Evolutionary conservation across 192 early-diverging fungal species (phyloP).

Genomic region (Lobosporangium transversale): DNA sequence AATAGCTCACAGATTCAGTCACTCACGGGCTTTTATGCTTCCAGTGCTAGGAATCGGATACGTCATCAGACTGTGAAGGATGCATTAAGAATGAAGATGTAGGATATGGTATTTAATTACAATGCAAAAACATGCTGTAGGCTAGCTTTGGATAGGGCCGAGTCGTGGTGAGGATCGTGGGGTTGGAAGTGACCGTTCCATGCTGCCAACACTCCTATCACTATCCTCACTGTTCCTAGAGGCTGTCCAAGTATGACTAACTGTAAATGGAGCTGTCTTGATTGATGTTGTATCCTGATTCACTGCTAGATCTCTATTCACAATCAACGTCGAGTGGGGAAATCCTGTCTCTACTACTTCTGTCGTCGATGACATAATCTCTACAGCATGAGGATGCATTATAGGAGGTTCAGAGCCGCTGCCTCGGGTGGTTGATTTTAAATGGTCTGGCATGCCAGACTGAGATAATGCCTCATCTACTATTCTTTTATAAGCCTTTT

Average conservation of each 20-base stretch:
- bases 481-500: conserved; percentile 12
- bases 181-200: conserved; percentile 41
- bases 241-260: neutral
- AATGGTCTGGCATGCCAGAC: neutral
- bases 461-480: conserved; percentile 12
- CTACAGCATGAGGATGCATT: neutral
- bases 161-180: conserved; percentile 34
- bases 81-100: too few relatives aligned
- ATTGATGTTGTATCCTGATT: neutral
- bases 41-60: too few relatives aligned
- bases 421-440: too few relatives aligned
- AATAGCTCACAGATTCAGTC: too few relatives aligned
- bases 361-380: neutral
- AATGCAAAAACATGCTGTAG: too few relatives aligned
- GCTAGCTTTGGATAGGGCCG: too few relatives aligned
- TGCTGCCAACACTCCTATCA: conserved; percentile 19
- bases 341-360: conserved; percentile 4
- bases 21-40: too few relatives aligned
- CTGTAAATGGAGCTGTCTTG: neutral
- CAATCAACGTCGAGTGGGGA: conserved; percentile 17
- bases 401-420: neutral
- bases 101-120: too few relatives aligned
- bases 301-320: neutral
- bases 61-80: too few relatives aligned
- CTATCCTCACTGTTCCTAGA: conserved; percentile 15